Base-by-base conservation (phyloP, 208 protist species). In the Leishmania braziliensis region DNA sequence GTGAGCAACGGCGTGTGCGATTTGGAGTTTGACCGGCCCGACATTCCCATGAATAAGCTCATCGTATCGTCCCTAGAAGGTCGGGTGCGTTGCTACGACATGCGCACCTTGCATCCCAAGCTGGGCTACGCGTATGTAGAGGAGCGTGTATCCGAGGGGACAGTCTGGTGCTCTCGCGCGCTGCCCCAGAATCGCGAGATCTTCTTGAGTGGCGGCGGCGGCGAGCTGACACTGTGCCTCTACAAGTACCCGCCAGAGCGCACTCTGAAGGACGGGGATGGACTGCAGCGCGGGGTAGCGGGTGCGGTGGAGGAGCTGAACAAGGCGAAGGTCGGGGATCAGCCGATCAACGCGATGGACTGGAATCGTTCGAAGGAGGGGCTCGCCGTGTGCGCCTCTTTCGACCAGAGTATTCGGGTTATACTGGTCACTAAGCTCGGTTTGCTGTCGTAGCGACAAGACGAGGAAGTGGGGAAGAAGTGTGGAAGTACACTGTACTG, bases 41-140 rank as follows among this genome's bases (percentile, higher is more conserved):
- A 99, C 77, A 98, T 98, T 60, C 79, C 90, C 33, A 97, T 98
- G 96, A 99, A 99, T 88, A 99, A 99, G 80, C 84, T 99, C 23
- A 78, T 98, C 33, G 92, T 96, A 14, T 93, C 96, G 0, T 95
- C 90, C 36, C 86, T 98, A 46, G 94, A 98, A 81, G 93, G 93
- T 14, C 93, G 93, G 16, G 84, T 98, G 54, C 90, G 91, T 18
- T 92, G 93, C 72, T 98, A 96, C 65, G 95, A 99, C 77, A 56
- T 98, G 79, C 93, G 96, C 68, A 98, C 96, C 20, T 85, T 92
- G 18, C 93, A 98, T 82, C 88, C 90, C 14, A 93, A 82, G 75
- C 84, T 97, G 8, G 96, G 96, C 72, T 98, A 98, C 88, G 91
- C 93, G 16, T 96, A 91, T 75, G 89, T 98, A 74, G 91, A 95